Percentiles rank a stretch among this genome's conserved stretches.
Evolutionary conservation across 495 filamentous ascomycete species (phyloP).

Genomic region (Beverwykella pulmonaria): DNA sequence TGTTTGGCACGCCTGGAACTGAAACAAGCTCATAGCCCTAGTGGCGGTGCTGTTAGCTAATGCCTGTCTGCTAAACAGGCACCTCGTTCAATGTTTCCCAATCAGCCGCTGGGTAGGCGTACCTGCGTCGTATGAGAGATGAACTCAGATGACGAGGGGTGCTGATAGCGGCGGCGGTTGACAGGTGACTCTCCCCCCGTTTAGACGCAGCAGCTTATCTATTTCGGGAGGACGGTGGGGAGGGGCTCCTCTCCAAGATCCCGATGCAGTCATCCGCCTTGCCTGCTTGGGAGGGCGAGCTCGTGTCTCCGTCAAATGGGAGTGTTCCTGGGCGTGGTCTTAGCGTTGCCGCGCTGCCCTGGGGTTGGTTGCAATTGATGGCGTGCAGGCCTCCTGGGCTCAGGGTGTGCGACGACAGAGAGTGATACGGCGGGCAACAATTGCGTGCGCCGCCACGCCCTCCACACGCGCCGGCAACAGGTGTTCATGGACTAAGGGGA

Average conservation of each 20-base stretch:
- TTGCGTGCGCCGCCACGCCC: not conserved
- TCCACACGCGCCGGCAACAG: not conserved
- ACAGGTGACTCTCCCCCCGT: not conserved
- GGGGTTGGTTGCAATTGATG: not conserved
- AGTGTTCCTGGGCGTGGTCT: not conserved
- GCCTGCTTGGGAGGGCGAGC: not conserved
- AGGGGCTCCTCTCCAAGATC: not conserved
- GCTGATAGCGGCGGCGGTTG: constrained; percentile 20
- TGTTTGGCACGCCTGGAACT: constrained; percentile 23
- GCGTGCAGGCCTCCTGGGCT: not conserved
- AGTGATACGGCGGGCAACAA: not conserved
- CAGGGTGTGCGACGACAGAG: not conserved
- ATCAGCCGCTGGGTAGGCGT: constrained; percentile 1
- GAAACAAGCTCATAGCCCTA: constrained; percentile 29
- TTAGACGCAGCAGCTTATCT: constrained; percentile 14
- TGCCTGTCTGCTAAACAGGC: not conserved
- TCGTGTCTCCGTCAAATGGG: not conserved
- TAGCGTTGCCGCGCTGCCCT: constrained; percentile 12
- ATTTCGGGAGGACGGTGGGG: constrained; percentile 18
- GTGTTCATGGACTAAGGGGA: not conserved
- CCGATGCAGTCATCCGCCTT: not conserved
- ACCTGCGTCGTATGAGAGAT: constrained; percentile 28
- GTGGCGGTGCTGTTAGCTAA: constrained; percentile 5
- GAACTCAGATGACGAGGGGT: constrained; percentile 7
- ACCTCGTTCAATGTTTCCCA: not conserved